Percentiles rank a stretch among this genome's conserved stretches.
These are phyloP conservation scores for Olyra latifolia DNA, from an alignment of 176 grass and related monocot genomes.

Conservation along the genomic window DNA sequence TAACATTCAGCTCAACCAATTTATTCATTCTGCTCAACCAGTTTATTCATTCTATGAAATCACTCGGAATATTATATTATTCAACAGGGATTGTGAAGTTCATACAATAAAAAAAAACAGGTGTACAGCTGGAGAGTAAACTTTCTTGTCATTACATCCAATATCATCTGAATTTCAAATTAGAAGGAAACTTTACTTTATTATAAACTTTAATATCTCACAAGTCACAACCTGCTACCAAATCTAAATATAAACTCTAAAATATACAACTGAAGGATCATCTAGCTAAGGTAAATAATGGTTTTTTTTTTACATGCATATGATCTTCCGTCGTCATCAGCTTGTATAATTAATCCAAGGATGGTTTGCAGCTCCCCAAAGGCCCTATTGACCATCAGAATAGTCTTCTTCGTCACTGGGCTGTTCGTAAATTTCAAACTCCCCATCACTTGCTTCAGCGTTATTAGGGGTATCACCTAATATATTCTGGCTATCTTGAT, in stretches of 20 bases:
- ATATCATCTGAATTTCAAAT: background rate
- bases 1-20: no score
- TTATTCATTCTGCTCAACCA: no score
- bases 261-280: background rate
- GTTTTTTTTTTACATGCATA: no score
- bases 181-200: background rate
- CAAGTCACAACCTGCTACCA: background rate
- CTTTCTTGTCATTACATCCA: background rate
- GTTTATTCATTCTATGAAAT: no score
- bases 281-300: background rate
- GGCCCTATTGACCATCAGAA: conserved; percentile 26
- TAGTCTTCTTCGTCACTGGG: conserved; percentile 61
- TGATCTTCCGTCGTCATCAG: background rate
- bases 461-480: conserved; percentile 9
- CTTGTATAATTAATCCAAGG: background rate
- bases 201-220: background rate
- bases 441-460: conserved; percentile 57
- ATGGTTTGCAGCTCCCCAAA: background rate
- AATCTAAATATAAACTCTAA: background rate
- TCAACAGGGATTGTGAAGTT: background rate
- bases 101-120: background rate
- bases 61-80: background rate
- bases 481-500: conserved; percentile 37
- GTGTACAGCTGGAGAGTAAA: background rate
- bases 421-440: conserved; percentile 86